phyloP scores from a whole-genome alignment of 139 green algal species.

The Parachlorella kessleri region DNA sequence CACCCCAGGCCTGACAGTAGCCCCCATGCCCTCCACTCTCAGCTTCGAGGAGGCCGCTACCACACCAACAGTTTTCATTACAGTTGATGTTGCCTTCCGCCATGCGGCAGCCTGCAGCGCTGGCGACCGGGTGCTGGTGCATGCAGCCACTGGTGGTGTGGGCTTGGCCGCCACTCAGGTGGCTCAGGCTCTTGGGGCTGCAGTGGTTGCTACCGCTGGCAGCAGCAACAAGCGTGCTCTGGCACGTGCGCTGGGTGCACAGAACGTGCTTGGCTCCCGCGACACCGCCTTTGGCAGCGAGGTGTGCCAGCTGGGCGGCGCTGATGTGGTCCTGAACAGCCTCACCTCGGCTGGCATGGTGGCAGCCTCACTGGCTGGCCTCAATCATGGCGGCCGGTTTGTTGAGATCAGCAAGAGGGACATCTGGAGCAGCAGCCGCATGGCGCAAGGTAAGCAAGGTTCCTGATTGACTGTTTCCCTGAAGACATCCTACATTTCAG shows the following conservation, averaged over 20 bases:
- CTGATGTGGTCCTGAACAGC: conserved; percentile 76
- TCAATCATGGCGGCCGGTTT: conserved; percentile 53
- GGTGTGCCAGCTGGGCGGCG: conserved; percentile 56
- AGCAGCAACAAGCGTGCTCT: conserved; percentile 68
- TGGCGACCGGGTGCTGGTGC: conserved; percentile 53
- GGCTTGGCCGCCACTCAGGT: conserved; percentile 74
- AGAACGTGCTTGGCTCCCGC: conserved; percentile 54
- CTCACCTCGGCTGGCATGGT: conserved; percentile 82
- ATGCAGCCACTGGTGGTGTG: conserved; percentile 58
- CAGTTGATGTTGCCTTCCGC: conserved; percentile 42
- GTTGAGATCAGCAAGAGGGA: conserved; percentile 93
- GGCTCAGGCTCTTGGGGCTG: conserved; percentile 34
- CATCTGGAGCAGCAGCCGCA: conserved; percentile 71
- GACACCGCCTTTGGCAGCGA: conserved; percentile 69
- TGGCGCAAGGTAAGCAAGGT: conserved; percentile 39
- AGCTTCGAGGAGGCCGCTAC: conserved; percentile 65
- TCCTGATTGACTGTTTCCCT: not conserved
- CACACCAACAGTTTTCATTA: conserved; percentile 67
- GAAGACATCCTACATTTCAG: too few species aligned
- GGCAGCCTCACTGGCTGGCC: conserved; percentile 32
- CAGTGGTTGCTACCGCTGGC: conserved; percentile 71
- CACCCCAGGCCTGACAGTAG: conserved; percentile 48
- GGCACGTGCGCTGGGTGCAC: conserved; percentile 54
- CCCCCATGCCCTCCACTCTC: conserved; percentile 58
- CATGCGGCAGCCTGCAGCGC: conserved; percentile 35